Conservation (phyloP, 1,284 basidiomycete species). For the Papiliotrema nemorosa region DNA sequence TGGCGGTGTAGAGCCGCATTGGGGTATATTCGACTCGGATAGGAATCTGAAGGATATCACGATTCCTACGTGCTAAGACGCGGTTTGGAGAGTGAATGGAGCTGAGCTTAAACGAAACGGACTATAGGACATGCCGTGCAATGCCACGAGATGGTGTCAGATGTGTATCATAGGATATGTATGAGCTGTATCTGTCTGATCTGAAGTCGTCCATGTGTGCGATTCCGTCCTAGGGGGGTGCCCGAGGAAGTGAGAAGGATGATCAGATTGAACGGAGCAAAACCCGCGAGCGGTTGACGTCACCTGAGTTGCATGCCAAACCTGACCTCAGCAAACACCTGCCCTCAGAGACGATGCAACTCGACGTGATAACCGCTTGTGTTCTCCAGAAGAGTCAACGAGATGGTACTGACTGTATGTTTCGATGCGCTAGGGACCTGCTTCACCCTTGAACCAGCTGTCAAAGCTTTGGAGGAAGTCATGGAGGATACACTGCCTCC, state of each 20-base stretch:
- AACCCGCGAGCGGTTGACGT: too few relatives aligned
- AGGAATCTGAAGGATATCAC: conserved; percentile 51
- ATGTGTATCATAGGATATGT: not conserved
- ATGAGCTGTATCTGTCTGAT: too few relatives aligned
- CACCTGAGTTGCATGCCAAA: too few relatives aligned
- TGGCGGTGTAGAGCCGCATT: conserved; percentile 78
- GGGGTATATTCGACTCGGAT: conserved; percentile 63
- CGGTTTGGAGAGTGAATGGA: not conserved
- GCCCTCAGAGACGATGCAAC: too few relatives aligned
- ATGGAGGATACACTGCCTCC: conserved; percentile 17
- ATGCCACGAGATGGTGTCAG: not conserved
- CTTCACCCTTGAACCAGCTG: conserved; percentile 20
- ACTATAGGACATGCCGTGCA: not conserved
- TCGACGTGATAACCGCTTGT: too few relatives aligned
- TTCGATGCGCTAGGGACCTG: conserved; percentile 30
- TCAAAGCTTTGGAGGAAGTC: conserved; percentile 17
- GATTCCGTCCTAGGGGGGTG: too few relatives aligned
- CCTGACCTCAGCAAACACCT: too few relatives aligned
- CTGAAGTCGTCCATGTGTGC: too few relatives aligned
- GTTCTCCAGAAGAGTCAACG: too few relatives aligned
- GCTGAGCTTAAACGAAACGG: not conserved
- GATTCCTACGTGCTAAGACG: conserved; percentile 49
- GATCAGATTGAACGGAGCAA: too few relatives aligned
- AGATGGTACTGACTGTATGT: conserved; percentile 22
- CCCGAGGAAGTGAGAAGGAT: too few relatives aligned